Evolutionary conservation across 106 monocot genomes (phyloP).

Genomic region (Alisma plantagoaquatica): DNA sequence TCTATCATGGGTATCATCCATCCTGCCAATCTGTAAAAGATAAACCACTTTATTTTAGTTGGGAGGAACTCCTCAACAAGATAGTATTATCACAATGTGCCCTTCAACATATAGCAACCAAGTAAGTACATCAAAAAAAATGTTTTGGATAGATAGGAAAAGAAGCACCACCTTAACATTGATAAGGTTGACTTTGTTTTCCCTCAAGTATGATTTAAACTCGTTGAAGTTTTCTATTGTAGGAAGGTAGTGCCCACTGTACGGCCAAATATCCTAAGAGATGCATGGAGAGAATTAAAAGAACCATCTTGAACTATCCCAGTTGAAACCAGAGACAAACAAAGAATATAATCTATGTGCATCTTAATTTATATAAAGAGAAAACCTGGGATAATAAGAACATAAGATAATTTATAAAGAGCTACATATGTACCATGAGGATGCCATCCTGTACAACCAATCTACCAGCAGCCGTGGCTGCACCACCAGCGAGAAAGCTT

Average conservation of each 20-base stretch:
- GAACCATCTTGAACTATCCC: not conserved
- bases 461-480: constrained; percentile 8
- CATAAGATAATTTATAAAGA: not conserved
- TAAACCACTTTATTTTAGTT: too few species aligned
- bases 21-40: too few species aligned
- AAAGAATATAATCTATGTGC: too few species aligned
- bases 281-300: not conserved
- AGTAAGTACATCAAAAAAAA: too few species aligned
- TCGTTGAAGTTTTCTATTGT: constrained; percentile 33
- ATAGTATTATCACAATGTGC: too few species aligned
- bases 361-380: too few species aligned
- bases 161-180: constrained; percentile 14
- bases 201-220: constrained; percentile 22
- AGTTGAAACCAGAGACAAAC: too few species aligned
- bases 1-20: too few species aligned
- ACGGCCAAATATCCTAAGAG: constrained; percentile 24
- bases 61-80: too few species aligned
- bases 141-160: too few species aligned
- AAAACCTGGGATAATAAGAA: not conserved
- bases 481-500: too few species aligned
- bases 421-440: constrained; percentile 4
- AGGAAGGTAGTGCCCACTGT: constrained; percentile 34
- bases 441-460: constrained; percentile 7
- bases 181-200: constrained; percentile 27
- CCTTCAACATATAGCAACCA: too few species aligned